A percentile compares a stretch with the other conserved stretches of the same genome.
phyloP scores from a whole-genome alignment of 2,329 filamentous ascomycete species.

The Aspergillus fumigatiaffinis region DNA sequence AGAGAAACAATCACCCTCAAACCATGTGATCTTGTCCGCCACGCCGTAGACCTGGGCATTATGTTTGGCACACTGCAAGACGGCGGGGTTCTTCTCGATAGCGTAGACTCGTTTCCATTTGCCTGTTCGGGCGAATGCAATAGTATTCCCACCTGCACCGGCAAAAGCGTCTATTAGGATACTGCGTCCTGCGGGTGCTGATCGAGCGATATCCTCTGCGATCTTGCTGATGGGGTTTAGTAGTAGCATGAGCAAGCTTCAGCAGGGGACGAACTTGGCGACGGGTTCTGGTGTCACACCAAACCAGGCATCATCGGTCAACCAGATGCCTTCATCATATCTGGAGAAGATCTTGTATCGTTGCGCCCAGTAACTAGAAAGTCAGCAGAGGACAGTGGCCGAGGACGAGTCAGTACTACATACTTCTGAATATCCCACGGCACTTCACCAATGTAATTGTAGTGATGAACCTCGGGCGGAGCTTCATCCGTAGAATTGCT shows the following conservation, averaged over 20 bases:
- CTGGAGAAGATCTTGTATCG: constrained; percentile 80
- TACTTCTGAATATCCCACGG: constrained; percentile 84
- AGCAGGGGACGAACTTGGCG: constrained; percentile 56
- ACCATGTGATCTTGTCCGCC: constrained; percentile 72
- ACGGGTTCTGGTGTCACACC: constrained; percentile 93
- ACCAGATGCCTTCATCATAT: constrained; percentile 82
- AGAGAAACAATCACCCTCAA: constrained; percentile 82
- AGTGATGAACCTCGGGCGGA: constrained; percentile 60
- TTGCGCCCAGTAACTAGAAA: constrained; percentile 78
- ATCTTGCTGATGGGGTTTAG: constrained; percentile 56
- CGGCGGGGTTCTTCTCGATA: constrained; percentile 77
- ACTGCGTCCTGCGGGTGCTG: constrained; percentile 52
- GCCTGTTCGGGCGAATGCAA: constrained; percentile 81
- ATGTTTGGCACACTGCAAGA: constrained; percentile 84
- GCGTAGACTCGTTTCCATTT: constrained; percentile 82
- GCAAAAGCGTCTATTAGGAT: constrained; percentile 85
- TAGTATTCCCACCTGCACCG: constrained; percentile 88
- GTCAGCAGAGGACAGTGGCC: constrained; percentile 4
- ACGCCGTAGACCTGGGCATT: constrained; percentile 87
- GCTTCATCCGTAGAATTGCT: constrained; percentile 22
- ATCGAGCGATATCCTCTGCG: constrained; percentile 64
- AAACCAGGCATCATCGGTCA: constrained; percentile 95
- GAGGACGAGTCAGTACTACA: constrained; percentile 16
- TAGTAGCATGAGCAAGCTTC: not conserved
- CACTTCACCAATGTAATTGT: constrained; percentile 65